phyloP scores from a whole-genome alignment of 148 eudicot species.

The Cornus suecica region DNA sequence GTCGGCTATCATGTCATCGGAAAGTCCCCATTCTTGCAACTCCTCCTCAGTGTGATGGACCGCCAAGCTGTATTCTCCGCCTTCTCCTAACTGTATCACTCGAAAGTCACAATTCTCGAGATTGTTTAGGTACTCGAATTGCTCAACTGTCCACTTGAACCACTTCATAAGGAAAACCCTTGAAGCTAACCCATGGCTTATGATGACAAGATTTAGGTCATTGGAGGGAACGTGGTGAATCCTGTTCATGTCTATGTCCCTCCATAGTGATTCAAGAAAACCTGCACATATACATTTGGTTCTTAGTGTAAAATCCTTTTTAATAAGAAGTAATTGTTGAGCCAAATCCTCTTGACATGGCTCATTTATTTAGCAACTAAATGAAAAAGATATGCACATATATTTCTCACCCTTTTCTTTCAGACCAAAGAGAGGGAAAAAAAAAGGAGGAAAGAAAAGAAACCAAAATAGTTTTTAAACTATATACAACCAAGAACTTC shows the following conservation, averaged over 20 bases:
- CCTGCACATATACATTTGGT: conserved; percentile 45
- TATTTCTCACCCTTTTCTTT: neutral
- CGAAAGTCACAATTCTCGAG: conserved; percentile 64
- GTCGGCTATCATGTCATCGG: conserved; percentile 78
- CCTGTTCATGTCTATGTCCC: conserved; percentile 90
- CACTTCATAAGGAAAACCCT: conserved; percentile 85
- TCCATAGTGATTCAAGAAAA: conserved; percentile 91
- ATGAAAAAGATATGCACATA: neutral
- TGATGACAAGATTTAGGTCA: conserved; percentile 69
- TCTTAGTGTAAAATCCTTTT: neutral
- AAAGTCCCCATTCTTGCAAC: conserved; percentile 77
- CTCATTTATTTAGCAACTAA: neutral
- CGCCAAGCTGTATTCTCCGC: conserved; percentile 90
- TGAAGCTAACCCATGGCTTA: conserved; percentile 76
- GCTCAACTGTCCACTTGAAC: conserved; percentile 95
- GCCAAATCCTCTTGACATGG: neutral
- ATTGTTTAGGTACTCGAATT: conserved; percentile 68
- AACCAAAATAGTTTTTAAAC: neutral
- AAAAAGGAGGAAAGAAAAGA: neutral
- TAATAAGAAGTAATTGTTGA: neutral
- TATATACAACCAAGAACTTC: neutral
- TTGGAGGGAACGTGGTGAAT: conserved; percentile 48
- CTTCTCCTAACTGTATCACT: conserved; percentile 65
- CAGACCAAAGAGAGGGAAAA: neutral
- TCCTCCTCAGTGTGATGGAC: conserved; percentile 64